A percentile compares a stretch with the other conserved stretches of the same genome.
These are phyloP conservation scores for Paraphoma sp. DNA, from an alignment of 2,329 filamentous ascomycete genomes.

Conservation along the genomic window DNA sequence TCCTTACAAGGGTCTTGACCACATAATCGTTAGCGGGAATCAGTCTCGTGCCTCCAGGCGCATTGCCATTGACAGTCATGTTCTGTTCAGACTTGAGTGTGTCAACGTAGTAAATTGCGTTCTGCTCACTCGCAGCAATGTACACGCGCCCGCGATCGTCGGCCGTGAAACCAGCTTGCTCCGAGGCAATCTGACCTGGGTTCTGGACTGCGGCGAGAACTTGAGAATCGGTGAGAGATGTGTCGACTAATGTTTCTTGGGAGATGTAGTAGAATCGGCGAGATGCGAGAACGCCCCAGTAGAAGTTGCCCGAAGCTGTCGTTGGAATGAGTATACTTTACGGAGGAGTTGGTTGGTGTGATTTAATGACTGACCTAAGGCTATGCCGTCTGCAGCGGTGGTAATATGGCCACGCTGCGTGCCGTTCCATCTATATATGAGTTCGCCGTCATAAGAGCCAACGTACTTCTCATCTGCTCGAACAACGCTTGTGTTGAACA, in stretches of 20 bases:
- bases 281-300: slow-evolving; percentile 52
- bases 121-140: slow-evolving; percentile 52
- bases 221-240: slow-evolving; percentile 41
- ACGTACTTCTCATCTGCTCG: slow-evolving; percentile 50
- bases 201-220: slow-evolving; percentile 47
- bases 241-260: slow-evolving; percentile 44
- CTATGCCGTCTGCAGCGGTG: slow-evolving; percentile 48
- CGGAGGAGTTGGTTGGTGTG: background rate
- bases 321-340: background rate
- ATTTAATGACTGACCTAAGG: slow-evolving; percentile 27
- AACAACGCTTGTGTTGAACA: slow-evolving; percentile 47
- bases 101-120: slow-evolving; percentile 54
- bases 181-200: slow-evolving; percentile 49
- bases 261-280: slow-evolving; percentile 51
- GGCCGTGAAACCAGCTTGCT: slow-evolving; percentile 53
- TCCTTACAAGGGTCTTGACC: slow-evolving; percentile 50
- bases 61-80: slow-evolving; percentile 43
- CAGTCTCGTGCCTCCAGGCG: slow-evolving; percentile 39
- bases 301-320: slow-evolving; percentile 48
- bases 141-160: slow-evolving; percentile 52
- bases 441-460: slow-evolving; percentile 46
- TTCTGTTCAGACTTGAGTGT: slow-evolving; percentile 44
- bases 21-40: slow-evolving; percentile 47
- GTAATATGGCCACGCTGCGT: slow-evolving; percentile 38
- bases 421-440: slow-evolving; percentile 47